A percentile compares a stretch with the other conserved stretches of the same genome.
These are phyloP conservation scores for Aspergillus flavus DNA, from an alignment of 2,329 filamentous ascomycete species.

Conservation along the genomic window DNA sequence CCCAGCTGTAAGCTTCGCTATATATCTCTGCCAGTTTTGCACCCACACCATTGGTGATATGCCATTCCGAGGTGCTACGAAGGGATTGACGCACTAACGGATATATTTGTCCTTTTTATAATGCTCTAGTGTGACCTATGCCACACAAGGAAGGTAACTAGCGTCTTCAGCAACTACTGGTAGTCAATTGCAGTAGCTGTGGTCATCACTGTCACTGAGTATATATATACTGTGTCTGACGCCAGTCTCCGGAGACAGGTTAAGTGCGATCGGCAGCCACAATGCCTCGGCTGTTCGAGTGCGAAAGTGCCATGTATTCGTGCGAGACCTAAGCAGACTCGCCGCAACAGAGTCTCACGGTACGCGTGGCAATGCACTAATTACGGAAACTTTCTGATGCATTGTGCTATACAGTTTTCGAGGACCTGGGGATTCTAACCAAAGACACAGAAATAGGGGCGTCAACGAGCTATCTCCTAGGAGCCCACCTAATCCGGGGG, in stretches of 20 bases:
- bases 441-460: background rate
- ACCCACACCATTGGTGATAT: background rate
- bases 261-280: background rate
- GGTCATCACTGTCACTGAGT: background rate
- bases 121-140: background rate
- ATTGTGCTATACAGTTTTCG: background rate
- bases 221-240: background rate
- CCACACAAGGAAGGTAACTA: background rate
- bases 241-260: background rate
- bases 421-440: background rate
- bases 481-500: background rate
- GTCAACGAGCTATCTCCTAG: background rate
- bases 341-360: background rate
- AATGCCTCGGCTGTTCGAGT: background rate
- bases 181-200: background rate
- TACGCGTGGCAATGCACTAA: background rate
- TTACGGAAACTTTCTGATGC: background rate
- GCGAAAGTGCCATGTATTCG: background rate
- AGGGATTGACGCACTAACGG: background rate
- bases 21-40: background rate
- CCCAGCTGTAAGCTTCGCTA: background rate
- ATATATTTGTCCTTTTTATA: background rate
- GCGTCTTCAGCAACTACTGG: background rate
- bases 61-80: background rate
- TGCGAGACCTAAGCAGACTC: background rate